Percentiles rank a stretch among this genome's conserved stretches.
These are phyloP conservation scores for Letharia columbiana DNA, from an alignment of 495 filamentous ascomycete genomes.

Conservation along the genomic window DNA sequence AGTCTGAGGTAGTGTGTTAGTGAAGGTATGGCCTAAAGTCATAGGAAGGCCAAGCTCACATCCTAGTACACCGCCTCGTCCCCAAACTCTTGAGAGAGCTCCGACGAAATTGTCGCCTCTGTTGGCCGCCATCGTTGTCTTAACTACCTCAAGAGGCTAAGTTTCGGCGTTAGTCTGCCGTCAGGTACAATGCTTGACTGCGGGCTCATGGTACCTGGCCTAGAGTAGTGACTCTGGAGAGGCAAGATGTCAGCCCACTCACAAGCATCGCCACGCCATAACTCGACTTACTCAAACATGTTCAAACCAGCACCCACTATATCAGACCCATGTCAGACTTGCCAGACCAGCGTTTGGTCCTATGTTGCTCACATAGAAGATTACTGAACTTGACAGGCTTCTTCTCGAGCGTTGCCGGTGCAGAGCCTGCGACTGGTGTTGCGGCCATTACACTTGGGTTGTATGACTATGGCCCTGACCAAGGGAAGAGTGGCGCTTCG, in stretches of 20 bases:
- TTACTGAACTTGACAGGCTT: conserved; percentile 99
- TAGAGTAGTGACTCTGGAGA: conserved; percentile 66
- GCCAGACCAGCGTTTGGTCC: background rate
- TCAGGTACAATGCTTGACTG: background rate
- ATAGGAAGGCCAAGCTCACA: conserved; percentile 51
- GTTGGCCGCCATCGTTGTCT: conserved; percentile 99
- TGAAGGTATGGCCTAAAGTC: conserved; percentile 1
- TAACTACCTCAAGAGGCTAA: conserved; percentile 92
- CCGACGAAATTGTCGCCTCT: conserved; percentile 76
- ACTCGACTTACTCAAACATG: conserved; percentile 75
- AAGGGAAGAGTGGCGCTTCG: conserved; percentile 80
- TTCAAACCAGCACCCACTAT: conserved; percentile 89
- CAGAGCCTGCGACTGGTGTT: conserved; percentile 39
- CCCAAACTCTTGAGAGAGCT: conserved; percentile 81
- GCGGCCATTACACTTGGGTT: conserved; percentile 48
- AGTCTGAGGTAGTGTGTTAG: conserved; percentile 52
- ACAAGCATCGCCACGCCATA: background rate
- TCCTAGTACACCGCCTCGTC: conserved; percentile 85
- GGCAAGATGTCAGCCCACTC: conserved; percentile 16
- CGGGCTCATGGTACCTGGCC: conserved; percentile 52
- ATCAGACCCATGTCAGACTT: conserved; percentile 20
- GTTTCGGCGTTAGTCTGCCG: conserved; percentile 3
- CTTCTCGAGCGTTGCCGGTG: conserved; percentile 73
- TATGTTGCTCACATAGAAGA: conserved; percentile 57
- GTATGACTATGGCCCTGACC: conserved; percentile 73